Evolutionary conservation across 257 asterid species (phyloP).

Genomic region (Solanum neorickii): DNA sequence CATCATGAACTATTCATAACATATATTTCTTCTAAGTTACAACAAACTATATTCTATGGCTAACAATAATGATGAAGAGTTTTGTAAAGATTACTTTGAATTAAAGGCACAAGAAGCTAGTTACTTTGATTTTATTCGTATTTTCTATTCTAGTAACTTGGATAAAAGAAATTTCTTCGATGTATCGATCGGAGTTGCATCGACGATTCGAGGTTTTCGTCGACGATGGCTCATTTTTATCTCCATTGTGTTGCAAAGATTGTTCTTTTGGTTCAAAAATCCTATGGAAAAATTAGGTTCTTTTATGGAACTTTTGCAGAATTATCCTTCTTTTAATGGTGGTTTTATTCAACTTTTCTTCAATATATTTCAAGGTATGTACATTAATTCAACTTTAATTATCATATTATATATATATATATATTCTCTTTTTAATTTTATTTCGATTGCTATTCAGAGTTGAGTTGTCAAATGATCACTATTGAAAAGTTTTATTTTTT

Average conservation of each 20-base stretch:
- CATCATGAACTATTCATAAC: background rate
- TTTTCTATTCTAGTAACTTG: constrained; percentile 27
- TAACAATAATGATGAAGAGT: constrained; percentile 2
- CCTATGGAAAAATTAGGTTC: constrained; percentile 36
- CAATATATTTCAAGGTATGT: constrained; percentile 35
- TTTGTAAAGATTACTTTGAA: constrained; percentile 21
- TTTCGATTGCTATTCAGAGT: background rate
- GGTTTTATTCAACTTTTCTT: constrained; percentile 28
- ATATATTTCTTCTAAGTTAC: background rate
- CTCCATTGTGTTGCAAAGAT: constrained; percentile 39
- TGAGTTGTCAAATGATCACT: background rate
- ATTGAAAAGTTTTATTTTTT: background rate
- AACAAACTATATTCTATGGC: background rate
- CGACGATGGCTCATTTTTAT: constrained; percentile 56
- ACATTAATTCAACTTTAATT: background rate
- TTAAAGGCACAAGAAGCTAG: constrained; percentile 36
- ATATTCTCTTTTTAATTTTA: too few species aligned
- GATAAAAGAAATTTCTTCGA: constrained; percentile 25
- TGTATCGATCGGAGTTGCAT: background rate
- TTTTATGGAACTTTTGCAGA: constrained; percentile 25
- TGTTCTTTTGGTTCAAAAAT: constrained; percentile 12
- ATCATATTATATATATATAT: too few species aligned
- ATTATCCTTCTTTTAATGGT: constrained; percentile 41
- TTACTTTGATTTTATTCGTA: constrained; percentile 26
- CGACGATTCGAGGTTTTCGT: constrained; percentile 8